These are phyloP conservation scores for Phialocephala sp. DNA, from an alignment of 2,329 filamentous ascomycete species.

Conservation along the genomic window DNA sequence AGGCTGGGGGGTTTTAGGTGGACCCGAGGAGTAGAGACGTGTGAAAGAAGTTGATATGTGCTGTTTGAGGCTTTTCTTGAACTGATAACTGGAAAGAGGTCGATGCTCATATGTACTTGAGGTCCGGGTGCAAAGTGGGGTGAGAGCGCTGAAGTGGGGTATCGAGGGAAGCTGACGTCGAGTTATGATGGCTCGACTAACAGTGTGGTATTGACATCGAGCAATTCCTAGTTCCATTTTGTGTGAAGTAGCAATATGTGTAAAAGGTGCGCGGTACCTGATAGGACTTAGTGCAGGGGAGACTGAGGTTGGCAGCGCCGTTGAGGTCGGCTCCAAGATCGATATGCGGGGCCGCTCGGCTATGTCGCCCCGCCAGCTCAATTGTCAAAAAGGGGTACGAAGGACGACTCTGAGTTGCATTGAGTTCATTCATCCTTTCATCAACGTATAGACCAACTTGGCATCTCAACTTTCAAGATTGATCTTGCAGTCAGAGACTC, in stretches of 20 bases:
- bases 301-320: not conserved
- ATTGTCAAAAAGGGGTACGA: not conserved
- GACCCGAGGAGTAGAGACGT: not conserved
- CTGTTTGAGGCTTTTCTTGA: not conserved
- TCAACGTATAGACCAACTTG: not conserved
- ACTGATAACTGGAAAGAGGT: not conserved
- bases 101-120: not conserved
- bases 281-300: not conserved
- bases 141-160: not conserved
- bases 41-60: not conserved
- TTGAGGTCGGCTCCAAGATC: not conserved
- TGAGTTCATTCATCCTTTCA: not conserved
- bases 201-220: not conserved
- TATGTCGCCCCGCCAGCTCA: not conserved
- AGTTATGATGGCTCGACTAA: not conserved
- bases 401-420: not conserved
- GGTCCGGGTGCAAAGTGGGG: not conserved
- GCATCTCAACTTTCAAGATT: not conserved
- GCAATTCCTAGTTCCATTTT: not conserved
- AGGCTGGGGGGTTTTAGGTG: not conserved
- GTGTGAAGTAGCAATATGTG: not conserved
- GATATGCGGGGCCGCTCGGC: not conserved
- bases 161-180: not conserved
- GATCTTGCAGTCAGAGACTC: not conserved
- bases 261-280: not conserved